phyloP scores from a whole-genome alignment of 1,284 basidiomycete genomes.

The Albatrellus sp. region DNA sequence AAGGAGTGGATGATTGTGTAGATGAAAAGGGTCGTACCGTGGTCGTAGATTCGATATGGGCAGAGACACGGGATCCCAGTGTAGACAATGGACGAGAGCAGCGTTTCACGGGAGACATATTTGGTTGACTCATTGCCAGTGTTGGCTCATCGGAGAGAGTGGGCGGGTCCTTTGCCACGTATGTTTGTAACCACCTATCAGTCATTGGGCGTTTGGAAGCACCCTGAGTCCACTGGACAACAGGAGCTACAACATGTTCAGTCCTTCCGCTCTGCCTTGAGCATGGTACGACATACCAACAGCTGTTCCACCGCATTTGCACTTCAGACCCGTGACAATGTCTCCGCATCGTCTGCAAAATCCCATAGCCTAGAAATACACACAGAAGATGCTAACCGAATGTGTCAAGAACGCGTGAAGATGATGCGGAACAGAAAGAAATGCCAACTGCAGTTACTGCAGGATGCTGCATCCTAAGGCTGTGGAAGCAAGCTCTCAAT shows the following conservation, averaged over 20 bases:
- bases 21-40: conserved; percentile 40
- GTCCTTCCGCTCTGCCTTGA: neutral
- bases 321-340: conserved; percentile 54
- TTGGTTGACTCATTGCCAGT: conserved; percentile 10
- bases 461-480: too few relatives aligned
- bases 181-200: conserved; percentile 70
- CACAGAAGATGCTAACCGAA: neutral
- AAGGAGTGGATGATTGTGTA: conserved; percentile 33
- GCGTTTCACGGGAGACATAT: conserved; percentile 24
- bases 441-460: too few relatives aligned
- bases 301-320: conserved; percentile 64
- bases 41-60: conserved; percentile 43
- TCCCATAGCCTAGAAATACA: conserved; percentile 34
- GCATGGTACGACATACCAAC: conserved; percentile 38
- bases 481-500: too few relatives aligned
- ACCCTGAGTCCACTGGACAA: conserved; percentile 47
- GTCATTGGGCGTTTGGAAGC: conserved; percentile 27
- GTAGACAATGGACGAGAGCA: conserved; percentile 33
- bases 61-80: conserved; percentile 36
- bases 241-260: conserved; percentile 36
- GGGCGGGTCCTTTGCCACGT: conserved; percentile 36
- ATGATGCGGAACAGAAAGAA: too few relatives aligned
- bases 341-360: conserved; percentile 75
- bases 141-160: conserved; percentile 7
- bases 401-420: too few relatives aligned